Conservation (phyloP, 2,329 filamentous ascomycete genomes). For the Colletotrichum camelliae region DNA sequence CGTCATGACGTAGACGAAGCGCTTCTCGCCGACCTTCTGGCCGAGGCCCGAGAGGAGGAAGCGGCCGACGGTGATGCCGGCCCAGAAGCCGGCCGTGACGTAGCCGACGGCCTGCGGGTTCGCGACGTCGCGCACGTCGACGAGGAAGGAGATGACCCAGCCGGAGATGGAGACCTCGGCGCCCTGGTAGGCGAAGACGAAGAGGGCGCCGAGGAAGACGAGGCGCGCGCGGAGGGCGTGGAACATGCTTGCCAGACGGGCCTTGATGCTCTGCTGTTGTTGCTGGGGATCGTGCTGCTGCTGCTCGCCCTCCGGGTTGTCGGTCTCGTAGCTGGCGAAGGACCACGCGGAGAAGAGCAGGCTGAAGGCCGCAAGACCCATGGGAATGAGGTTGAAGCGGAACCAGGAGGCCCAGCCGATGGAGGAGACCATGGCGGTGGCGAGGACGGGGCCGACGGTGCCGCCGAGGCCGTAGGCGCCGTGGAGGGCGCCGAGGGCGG, state of each 20-base stretch:
- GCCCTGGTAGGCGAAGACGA: constrained; percentile 87
- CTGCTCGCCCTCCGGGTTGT: constrained; percentile 38
- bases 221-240: constrained; percentile 56
- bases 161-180: constrained; percentile 86
- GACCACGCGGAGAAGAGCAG: constrained; percentile 66
- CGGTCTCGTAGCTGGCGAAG: constrained; percentile 73
- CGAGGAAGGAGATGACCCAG: constrained; percentile 87
- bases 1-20: constrained; percentile 68
- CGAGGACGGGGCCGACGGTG: constrained; percentile 72
- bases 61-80: constrained; percentile 76
- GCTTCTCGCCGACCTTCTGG: constrained; percentile 71
- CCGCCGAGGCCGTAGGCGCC: constrained; percentile 72
- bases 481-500: constrained; percentile 68
- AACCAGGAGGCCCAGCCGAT: constrained; percentile 64
- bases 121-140: constrained; percentile 69
- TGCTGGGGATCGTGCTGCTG: not conserved
- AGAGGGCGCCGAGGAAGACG: constrained; percentile 77
- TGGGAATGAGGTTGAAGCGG: constrained; percentile 74
- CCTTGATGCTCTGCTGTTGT: too few relatives aligned
- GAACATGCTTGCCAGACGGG: constrained; percentile 47
- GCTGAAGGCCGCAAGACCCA: constrained; percentile 63
- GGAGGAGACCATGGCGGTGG: constrained; percentile 72
- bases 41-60: constrained; percentile 75
- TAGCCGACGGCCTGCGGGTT: constrained; percentile 76
- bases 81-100: constrained; percentile 76